phyloP scores from a whole-genome alignment of 2,329 filamentous ascomycete genomes.

The Monilinia fructicola region DNA sequence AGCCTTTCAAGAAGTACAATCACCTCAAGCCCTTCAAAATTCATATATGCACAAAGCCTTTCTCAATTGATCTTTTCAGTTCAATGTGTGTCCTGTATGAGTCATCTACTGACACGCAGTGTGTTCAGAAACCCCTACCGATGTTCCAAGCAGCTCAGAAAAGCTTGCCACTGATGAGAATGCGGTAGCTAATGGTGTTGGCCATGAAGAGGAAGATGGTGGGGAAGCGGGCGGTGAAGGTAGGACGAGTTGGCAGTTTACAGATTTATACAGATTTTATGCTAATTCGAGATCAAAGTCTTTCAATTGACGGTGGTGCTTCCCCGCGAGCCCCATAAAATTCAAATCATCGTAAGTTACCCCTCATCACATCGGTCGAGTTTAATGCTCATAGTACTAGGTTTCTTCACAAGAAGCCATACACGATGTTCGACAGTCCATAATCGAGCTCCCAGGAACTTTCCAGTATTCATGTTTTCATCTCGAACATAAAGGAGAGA shows the following conservation, averaged over 20 bases:
- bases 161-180: conserved; percentile 18
- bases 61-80: not conserved
- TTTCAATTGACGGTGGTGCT: conserved; percentile 73
- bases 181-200: conserved; percentile 29
- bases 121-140: conserved; percentile 29
- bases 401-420: conserved; percentile 93
- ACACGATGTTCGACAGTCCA: conserved; percentile 93
- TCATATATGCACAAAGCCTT: not conserved
- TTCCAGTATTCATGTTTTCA: conserved; percentile 99
- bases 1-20: conserved; percentile 20
- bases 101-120: conserved; percentile 7
- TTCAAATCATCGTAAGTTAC: conserved; percentile 76
- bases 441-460: conserved; percentile 88
- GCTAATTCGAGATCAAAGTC: conserved; percentile 43
- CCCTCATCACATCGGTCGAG: conserved; percentile 6
- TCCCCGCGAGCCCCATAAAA: conserved; percentile 74
- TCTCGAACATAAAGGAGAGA: conserved; percentile 82
- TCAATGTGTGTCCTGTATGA: conserved; percentile 1
- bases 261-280: conserved; percentile 14
- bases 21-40: not conserved
- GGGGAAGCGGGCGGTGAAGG: conserved; percentile 37
- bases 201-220: conserved; percentile 34
- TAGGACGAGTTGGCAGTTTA: conserved; percentile 29
- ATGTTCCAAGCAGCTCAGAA: conserved; percentile 28
- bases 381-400: conserved; percentile 47